A percentile compares a stretch with the other conserved stretches of the same genome.
These are phyloP conservation scores for Microbotryum intermedium DNA, from an alignment of 1,284 basidiomycete genomes.

Conservation along the genomic window DNA sequence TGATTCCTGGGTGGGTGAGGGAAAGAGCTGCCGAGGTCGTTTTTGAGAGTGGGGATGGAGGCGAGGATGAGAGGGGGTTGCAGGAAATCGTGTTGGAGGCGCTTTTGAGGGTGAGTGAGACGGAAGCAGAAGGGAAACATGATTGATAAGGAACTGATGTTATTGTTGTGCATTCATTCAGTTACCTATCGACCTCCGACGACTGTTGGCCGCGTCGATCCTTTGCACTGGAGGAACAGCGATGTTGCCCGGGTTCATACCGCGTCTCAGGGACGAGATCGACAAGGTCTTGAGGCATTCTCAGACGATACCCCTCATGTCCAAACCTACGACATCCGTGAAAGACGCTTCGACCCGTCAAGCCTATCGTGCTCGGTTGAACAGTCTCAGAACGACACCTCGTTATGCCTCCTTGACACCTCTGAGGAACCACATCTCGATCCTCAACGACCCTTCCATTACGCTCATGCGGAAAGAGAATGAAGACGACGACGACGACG, in stretches of 20 bases:
- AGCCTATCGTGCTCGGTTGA: conserved; percentile 5
- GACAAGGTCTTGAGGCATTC: conserved; percentile 39
- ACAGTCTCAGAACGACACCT: conserved; percentile 47
- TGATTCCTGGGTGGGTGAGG: conserved; percentile 88
- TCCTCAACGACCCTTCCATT: conserved; percentile 67
- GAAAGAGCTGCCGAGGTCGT: conserved; percentile 83
- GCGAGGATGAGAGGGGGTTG: conserved; percentile 59
- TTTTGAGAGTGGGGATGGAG: conserved; percentile 69
- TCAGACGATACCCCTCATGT: neutral
- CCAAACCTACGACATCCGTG: neutral
- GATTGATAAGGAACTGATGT: no score
- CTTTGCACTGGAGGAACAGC: conserved; percentile 80
- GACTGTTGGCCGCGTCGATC: conserved; percentile 67
- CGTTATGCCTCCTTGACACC: conserved; percentile 63
- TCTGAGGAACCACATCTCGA: conserved; percentile 59
- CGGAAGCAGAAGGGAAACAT: neutral
- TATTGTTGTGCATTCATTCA: no score
- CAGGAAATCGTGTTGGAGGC: conserved; percentile 69
- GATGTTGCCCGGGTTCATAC: conserved; percentile 85
- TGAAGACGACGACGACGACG: neutral
- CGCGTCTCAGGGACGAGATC: conserved; percentile 69
- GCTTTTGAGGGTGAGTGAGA: conserved; percentile 57
- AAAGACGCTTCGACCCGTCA: conserved; percentile 22
- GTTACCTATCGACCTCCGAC: conserved; percentile 81
- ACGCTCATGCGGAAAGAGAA: conserved; percentile 20